Base-by-base conservation (phyloP, 2,329 filamentous ascomycete species). In the Beauveria asiatica region DNA sequence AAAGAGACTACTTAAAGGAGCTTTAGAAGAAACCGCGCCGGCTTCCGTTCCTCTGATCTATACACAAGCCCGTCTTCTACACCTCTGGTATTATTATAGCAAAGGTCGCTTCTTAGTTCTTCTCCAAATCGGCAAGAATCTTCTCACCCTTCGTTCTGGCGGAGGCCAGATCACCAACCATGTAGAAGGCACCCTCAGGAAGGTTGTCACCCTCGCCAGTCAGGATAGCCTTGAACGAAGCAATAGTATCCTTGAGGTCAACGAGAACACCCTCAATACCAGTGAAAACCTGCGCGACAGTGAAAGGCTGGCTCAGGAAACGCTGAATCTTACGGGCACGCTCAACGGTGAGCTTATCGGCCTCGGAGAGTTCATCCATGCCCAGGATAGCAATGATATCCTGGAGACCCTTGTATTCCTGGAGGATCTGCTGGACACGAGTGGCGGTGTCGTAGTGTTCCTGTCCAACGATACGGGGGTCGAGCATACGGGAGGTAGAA, bases 321-420 rank as follows among this genome's bases (percentile, higher is more conserved):
- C 92, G 90, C 86, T 99, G 94, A 77, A 99, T 88, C 87, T 97
- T 97, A 84, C 94, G 93, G 79, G 94, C 94, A 87, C 94, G 94
- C 89, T 99, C 94, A 85, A 99, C 94, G 71, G 94, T 97, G 73
- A 99, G 87, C 89, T 99, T 97, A 80, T 99, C 94, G 72, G 90
- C 89, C 85, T 97, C 94, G 67, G 94, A 97, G 81, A 99, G 82
- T 79, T 99, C 94, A 80, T 99, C 94, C 94, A 99, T 97, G 88
- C 93, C 93, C 77, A 97, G 82, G 92, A 99, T 99, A 80, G 94
- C 94, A 84, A 97, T 97, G 87, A 99, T 99, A 84, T 99, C 94
- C 84, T 99, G 94, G 69, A 99, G 91, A 67, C 93, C 97, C 90
- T 97, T 97, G 90, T 99, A 99, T 85, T 97, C 94, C 83, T 99